phyloP scores from a whole-genome alignment of 2,329 filamentous ascomycete genomes.

The Fusarium algeriense region DNA sequence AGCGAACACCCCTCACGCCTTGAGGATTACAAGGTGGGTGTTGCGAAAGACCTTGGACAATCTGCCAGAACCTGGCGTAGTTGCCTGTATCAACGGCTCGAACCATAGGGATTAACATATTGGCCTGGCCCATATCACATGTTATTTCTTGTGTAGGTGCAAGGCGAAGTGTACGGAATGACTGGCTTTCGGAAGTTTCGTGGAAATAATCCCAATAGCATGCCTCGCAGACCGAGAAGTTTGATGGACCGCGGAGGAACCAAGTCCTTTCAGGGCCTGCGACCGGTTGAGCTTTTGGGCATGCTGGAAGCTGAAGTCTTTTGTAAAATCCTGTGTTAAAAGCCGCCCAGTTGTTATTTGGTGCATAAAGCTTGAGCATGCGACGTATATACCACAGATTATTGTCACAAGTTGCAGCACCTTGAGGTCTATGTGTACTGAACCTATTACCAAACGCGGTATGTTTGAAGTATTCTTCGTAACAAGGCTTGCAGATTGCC shows the following conservation, averaged over 20 bases:
- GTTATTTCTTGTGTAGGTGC: not conserved
- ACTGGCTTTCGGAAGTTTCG: not conserved
- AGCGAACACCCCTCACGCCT: not conserved
- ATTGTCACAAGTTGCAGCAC: not conserved
- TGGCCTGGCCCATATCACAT: not conserved
- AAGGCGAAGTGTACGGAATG: not conserved
- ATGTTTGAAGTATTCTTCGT: not conserved
- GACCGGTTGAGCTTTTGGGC: not conserved
- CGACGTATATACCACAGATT: not conserved
- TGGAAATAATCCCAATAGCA: constrained; percentile 5
- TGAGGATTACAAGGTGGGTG: not conserved
- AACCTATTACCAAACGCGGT: not conserved
- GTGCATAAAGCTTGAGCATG: not conserved
- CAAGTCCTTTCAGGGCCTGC: not conserved
- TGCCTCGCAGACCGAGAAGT: not conserved
- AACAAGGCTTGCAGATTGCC: constrained; percentile 1
- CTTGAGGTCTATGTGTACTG: not conserved
- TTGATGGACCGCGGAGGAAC: not conserved
- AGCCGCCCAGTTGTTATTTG: not conserved
- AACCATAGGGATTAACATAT: not conserved
- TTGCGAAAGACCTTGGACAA: not conserved
- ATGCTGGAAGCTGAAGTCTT: not conserved
- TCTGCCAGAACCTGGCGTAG: not conserved
- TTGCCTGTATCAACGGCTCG: not conserved
- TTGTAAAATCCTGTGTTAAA: not conserved